Base-by-base conservation (phyloP, 108 stramenopile species). In the Skeletonema tropicum region DNA sequence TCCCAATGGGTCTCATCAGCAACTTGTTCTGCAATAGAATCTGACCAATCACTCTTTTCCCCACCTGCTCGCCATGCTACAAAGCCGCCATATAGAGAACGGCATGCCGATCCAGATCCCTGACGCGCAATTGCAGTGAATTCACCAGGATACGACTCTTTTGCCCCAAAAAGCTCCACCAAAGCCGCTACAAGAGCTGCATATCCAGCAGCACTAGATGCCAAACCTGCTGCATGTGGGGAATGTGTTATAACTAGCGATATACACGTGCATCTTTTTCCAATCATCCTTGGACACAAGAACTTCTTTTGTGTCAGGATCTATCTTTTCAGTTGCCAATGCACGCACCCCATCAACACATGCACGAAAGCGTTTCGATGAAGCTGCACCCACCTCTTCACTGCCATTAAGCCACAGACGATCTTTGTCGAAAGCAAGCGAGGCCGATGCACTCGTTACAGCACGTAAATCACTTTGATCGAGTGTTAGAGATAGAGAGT, bases 201-300 rank as follows among this genome's bases (percentile, higher is more conserved):
- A 75, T 92, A 94, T 58, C 97, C 97, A 4, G 98, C 97, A 0
- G 98, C 97, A 70, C 90, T 89, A 60, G 90, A 90, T 13, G 95
- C 97, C 83, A 98, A 87, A 38, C 97, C 96, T 6, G 97, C 98
- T 5, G 97, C 98, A n/a, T 3, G 98, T 99, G 2, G 98, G 98
- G 77, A 99, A 99, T 57, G 96, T 97, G 75, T 99, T 99, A 79
- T 93, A 90, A 21, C 87, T 88, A 12, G 85, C 86, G 52, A 99
- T 91, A 74, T 96, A 97, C 29, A 98, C 83, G 32, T 86, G 68
- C 76, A 87, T 68, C 17, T 80, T 71, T 26, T 84, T 71, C 94
- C 91, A 93, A 45, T 96, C 97, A 21, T 48, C 79, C 26, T 89
- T 87, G 14, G 78, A 67, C 32, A 93, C 86, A n/a, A 92, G 9